A percentile compares a stretch with the other conserved stretches of the same genome.
phyloP scores from a whole-genome alignment of 1,139 yeast genomes.

The Lodderomyces jiufengensis region DNA sequence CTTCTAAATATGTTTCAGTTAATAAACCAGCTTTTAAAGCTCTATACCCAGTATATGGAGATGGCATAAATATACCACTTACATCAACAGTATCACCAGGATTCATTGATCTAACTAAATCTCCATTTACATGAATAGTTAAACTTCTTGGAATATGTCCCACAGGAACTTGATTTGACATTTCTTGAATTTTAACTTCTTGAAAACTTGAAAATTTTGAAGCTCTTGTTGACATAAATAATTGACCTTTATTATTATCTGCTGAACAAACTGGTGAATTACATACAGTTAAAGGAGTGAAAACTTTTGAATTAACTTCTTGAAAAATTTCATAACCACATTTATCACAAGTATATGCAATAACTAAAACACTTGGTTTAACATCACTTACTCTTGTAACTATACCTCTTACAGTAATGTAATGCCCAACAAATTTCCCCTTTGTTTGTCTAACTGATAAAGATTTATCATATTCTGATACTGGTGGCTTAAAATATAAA shows the following conservation, averaged over 20 bases:
- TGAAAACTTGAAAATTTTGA: conserved; percentile 94
- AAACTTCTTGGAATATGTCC: conserved; percentile 94
- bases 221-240: conserved; percentile 92
- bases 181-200: conserved; percentile 91
- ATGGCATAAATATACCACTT: conserved; percentile 87
- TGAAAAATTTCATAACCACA: conserved; percentile 97
- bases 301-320: conserved; percentile 81
- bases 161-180: conserved; percentile 94
- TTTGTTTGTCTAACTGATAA: conserved; percentile 87
- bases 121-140: conserved; percentile 83
- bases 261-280: conserved; percentile 74
- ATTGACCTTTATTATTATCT: conserved; percentile 82
- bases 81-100: conserved; percentile 97
- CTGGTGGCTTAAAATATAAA: conserved; percentile 74
- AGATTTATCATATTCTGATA: conserved; percentile 43
- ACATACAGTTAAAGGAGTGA: conserved; percentile 84
- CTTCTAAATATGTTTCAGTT: conserved; percentile 91
- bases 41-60: conserved; percentile 92
- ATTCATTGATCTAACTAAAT: conserved; percentile 76
- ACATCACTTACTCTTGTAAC: conserved; percentile 96
- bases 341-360: conserved; percentile 95
- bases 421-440: conserved; percentile 79
- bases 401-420: conserved; percentile 89
- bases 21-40: conserved; percentile 89
- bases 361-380: conserved; percentile 85